Conservation (phyloP, 306 rosid genomes). For the Begonia masoniana region DNA sequence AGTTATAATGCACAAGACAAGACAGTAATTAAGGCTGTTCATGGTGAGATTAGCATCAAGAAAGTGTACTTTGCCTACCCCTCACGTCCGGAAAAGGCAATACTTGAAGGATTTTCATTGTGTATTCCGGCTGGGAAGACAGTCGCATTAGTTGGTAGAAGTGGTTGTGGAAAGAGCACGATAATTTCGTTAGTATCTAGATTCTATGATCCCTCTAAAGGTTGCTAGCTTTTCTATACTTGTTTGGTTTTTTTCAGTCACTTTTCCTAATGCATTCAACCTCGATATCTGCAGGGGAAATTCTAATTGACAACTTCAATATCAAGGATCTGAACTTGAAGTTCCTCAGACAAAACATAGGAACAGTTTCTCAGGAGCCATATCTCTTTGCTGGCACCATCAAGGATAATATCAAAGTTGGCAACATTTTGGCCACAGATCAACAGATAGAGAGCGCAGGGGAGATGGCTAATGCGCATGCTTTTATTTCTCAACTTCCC, state of each 20-base stretch:
- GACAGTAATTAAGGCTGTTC: slow-evolving; percentile 16
- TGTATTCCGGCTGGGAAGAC: slow-evolving; percentile 72
- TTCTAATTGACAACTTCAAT: slow-evolving; percentile 47
- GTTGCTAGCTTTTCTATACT: slow-evolving; percentile 14
- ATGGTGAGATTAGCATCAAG: slow-evolving; percentile 41
- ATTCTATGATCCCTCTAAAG: slow-evolving; percentile 65
- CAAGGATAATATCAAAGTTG: slow-evolving; percentile 60
- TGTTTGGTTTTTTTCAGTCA: background rate
- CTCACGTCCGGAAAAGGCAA: slow-evolving; percentile 49
- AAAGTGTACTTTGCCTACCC: slow-evolving; percentile 63
- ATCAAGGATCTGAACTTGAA: slow-evolving; percentile 61
- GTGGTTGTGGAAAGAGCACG: slow-evolving; percentile 98
- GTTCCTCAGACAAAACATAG: slow-evolving; percentile 58
- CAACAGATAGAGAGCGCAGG: slow-evolving; percentile 49
- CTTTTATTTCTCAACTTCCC: slow-evolving; percentile 69
- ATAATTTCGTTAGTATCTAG: slow-evolving; percentile 57
- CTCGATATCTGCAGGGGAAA: slow-evolving; percentile 34
- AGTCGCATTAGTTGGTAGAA: slow-evolving; percentile 69
- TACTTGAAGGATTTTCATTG: slow-evolving; percentile 57
- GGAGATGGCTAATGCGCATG: slow-evolving; percentile 63
- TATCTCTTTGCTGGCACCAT: slow-evolving; percentile 62
- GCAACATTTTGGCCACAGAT: slow-evolving; percentile 61
- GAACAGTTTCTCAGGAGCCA: slow-evolving; percentile 80
- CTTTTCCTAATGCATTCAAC: background rate
- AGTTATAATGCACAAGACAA: slow-evolving; percentile 30